Conservation (phyloP, 2,329 filamentous ascomycete species). For the Diaporthe humulicola region DNA sequence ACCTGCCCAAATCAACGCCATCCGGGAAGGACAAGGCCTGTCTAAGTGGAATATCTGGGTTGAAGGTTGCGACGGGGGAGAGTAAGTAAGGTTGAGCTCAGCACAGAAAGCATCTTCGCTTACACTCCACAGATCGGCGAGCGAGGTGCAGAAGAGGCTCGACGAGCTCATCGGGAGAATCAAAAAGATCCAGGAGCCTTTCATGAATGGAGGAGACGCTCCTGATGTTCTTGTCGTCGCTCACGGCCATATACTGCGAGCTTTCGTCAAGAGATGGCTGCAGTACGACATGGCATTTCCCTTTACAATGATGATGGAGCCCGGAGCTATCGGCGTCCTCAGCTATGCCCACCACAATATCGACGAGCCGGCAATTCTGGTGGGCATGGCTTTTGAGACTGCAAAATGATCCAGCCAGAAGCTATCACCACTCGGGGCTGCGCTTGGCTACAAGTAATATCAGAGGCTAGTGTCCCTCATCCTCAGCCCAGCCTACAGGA, state of each 20-base stretch:
- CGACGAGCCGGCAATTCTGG: conserved; percentile 54
- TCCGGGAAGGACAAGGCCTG: conserved; percentile 60
- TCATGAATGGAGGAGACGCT: conserved; percentile 54
- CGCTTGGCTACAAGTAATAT: too few species aligned
- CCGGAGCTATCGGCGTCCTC: conserved; percentile 56
- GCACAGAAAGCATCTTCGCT: background rate
- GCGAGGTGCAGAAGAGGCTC: conserved; percentile 55
- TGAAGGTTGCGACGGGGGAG: conserved; percentile 69
- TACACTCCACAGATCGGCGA: conserved; percentile 44
- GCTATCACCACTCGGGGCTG: background rate
- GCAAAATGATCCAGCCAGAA: background rate
- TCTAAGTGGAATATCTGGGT: conserved; percentile 70
- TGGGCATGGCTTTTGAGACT: conserved; percentile 53
- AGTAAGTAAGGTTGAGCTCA: conserved; percentile 51
- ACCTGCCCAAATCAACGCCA: conserved; percentile 60
- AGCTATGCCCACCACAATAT: conserved; percentile 51
- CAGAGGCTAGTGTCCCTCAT: too few species aligned
- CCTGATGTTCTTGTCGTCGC: conserved; percentile 54
- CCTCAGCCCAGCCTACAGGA: too few species aligned
- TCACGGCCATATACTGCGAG: conserved; percentile 60
- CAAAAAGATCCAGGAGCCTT: conserved; percentile 52
- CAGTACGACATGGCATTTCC: conserved; percentile 55
- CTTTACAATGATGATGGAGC: conserved; percentile 58
- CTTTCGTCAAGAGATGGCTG: conserved; percentile 59
- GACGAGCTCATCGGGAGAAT: conserved; percentile 58